phyloP scores from a whole-genome alignment of 805 yeast species.

The Saccharomycopsis sp. region DNA sequence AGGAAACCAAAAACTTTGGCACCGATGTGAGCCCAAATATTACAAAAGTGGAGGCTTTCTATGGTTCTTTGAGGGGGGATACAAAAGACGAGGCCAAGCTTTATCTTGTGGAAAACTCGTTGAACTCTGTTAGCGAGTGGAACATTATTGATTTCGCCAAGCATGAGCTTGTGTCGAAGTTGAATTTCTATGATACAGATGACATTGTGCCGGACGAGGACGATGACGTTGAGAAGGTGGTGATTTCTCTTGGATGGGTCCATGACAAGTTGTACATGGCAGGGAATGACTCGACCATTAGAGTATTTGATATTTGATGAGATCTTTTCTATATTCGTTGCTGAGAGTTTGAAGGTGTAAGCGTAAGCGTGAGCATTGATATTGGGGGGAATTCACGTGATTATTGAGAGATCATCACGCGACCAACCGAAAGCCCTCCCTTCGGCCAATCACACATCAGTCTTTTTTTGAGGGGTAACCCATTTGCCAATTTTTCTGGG shows the following conservation, averaged over 20 bases:
- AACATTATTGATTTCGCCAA: constrained; percentile 1
- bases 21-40: not conserved
- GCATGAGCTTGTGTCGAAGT: not conserved
- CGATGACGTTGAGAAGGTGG: not conserved
- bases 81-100: not conserved
- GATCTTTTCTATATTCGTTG: no score
- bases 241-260: not conserved
- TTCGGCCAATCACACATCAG: not conserved
- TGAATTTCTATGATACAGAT: constrained; percentile 2
- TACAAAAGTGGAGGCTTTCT: not conserved
- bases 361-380: no score
- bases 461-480: not conserved
- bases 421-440: no score
- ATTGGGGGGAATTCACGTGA: no score
- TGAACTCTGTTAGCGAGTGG: not conserved
- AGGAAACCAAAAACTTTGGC: not conserved
- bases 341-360: no score
- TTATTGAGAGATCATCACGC: no score
- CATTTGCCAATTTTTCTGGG: not conserved
- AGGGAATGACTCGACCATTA: constrained; percentile 6
- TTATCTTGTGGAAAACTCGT: not conserved
- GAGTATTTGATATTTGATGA: no score
- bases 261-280: not conserved
- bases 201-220: constrained; percentile 1
- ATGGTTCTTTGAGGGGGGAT: not conserved